Evolutionary conservation across 495 filamentous ascomycete genomes (phyloP), one percentile per base, ranked within the genome.

Genomic region (Neurospora pannonica): DNA sequence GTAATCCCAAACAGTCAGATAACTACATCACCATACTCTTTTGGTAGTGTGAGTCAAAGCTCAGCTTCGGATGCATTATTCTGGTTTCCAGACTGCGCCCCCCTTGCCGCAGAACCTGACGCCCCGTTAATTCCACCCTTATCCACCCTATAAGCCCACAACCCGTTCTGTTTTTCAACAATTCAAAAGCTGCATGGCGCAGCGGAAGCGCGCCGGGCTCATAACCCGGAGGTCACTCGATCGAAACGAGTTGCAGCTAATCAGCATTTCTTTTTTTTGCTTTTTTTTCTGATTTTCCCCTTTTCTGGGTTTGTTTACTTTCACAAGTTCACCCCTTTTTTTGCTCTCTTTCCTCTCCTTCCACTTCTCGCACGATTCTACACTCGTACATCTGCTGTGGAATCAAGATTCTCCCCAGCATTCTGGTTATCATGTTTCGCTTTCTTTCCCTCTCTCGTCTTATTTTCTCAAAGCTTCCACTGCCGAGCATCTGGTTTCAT

Each of bases 131-230:
- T 13, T 67, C 54, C 54, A 67, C 54, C 0, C 6, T 3, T 9
- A 67, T 67, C 28, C 54, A 34, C 54, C 6, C 34, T 3, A 67
- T 67, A 19, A 34, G 15, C 28, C 28, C 15, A 67, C 0, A 34
- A 17, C 4, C 11, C 4, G 2, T 13, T 21, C n/a, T n/a, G n/a
- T n/a, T 4, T 8, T 31, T 34, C 31, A 67, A 24, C 71, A 69
- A 73, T 7, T 15, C 17, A 1, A 70, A 70, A 75, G 74, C 74
- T 75, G 71, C 71, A 60, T 76, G 75, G 75, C 75, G 75, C 73
- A 76, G 73, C 70, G 75, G 75, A 76, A 76, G 75, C 75, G 75
- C 75, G 75, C 75, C 75, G 75, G 75, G 75, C 75, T 76, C 73
- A 76, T 76, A 76, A 76, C 75, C 75, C 75, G 75, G 75, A 76